These are phyloP conservation scores for Lignosus rhinocerotis DNA, from an alignment of 1,284 basidiomycete genomes.

Conservation along the genomic window DNA sequence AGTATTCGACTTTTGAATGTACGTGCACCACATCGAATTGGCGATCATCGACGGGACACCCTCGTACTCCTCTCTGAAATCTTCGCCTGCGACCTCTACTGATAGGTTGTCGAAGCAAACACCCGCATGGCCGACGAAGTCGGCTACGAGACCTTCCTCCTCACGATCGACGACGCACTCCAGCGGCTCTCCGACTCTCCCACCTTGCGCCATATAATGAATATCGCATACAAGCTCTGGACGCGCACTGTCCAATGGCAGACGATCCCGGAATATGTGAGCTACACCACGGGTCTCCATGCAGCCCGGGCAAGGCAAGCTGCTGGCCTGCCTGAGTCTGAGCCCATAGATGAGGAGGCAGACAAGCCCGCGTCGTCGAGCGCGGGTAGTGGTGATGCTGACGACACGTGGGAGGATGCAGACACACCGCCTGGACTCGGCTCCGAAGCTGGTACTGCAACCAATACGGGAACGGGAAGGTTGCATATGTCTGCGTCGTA, in stretches of 20 bases:
- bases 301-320: not conserved
- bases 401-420: not conserved
- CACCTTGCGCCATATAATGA: slow-evolving; percentile 15
- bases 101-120: slow-evolving; percentile 44
- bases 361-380: no score
- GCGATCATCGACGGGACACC: no score
- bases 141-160: slow-evolving; percentile 39
- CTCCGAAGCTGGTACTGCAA: no score
- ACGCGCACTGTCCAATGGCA: slow-evolving; percentile 1
- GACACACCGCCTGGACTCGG: not conserved
- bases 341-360: not conserved
- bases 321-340: not conserved
- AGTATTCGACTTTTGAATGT: no score
- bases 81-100: not conserved
- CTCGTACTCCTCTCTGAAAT: not conserved
- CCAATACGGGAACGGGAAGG: no score
- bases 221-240: slow-evolving; percentile 23
- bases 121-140: slow-evolving; percentile 61
- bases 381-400: not conserved
- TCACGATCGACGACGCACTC: slow-evolving; percentile 32
- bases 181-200: slow-evolving; percentile 13
- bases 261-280: not conserved
- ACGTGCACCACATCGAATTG: no score
- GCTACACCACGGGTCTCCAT: not conserved
- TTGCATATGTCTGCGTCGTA: no score